Conservation (phyloP, 192 early-diverging fungal species). For the Mortierella antarctica region DNA sequence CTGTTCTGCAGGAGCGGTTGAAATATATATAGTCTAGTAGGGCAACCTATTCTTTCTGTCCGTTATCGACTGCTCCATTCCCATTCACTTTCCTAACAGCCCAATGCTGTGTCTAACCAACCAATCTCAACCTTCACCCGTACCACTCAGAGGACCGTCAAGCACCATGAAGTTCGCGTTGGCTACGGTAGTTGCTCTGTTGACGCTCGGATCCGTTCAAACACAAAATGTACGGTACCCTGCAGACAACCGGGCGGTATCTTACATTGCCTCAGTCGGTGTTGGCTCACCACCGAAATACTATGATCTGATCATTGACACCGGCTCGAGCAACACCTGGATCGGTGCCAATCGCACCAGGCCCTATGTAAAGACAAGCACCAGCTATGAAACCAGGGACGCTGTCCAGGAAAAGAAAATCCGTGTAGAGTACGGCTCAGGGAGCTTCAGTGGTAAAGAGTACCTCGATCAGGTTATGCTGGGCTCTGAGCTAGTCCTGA, state of each 20-base stretch:
- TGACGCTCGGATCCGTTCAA: too few species aligned
- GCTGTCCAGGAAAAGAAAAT: slow-evolving; percentile 15
- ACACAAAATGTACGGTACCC: neutral
- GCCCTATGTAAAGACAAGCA: neutral
- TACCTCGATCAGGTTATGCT: slow-evolving; percentile 26
- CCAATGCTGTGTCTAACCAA: too few species aligned
- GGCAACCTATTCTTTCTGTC: too few species aligned
- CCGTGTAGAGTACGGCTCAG: slow-evolving; percentile 32
- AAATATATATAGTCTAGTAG: too few species aligned
- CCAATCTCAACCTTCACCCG: too few species aligned
- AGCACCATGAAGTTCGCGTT: too few species aligned
- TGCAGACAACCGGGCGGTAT: slow-evolving; percentile 29
- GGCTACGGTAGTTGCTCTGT: too few species aligned
- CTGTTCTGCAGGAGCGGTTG: too few species aligned
- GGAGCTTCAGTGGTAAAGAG: slow-evolving; percentile 21
- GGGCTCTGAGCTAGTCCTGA: neutral
- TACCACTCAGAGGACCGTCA: too few species aligned
- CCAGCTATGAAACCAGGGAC: slow-evolving; percentile 13
- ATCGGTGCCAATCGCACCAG: slow-evolving; percentile 12
- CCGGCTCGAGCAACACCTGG: slow-evolving; percentile 47
- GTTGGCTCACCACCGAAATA: slow-evolving; percentile 27
- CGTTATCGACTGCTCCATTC: too few species aligned
- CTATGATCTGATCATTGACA: slow-evolving; percentile 44
- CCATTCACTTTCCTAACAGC: too few species aligned
- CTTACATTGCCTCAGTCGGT: slow-evolving; percentile 15